Conservation (phyloP, 306 rosid species). For the Cucurbita ficifolia region DNA sequence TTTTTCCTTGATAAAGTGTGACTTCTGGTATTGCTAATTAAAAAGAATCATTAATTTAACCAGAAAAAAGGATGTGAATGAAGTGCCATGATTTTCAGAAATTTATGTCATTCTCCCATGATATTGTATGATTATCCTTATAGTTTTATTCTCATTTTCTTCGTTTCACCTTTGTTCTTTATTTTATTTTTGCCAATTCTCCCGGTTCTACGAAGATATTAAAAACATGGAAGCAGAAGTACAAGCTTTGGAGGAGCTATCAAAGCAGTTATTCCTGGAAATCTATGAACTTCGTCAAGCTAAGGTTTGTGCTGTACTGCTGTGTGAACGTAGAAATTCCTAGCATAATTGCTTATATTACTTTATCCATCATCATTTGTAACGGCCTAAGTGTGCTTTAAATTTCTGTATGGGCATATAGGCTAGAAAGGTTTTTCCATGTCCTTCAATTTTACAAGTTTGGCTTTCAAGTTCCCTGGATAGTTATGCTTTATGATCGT, state of each 20-base stretch:
- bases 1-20: not conserved
- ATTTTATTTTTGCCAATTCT: not conserved
- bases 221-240: constrained; percentile 89
- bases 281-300: constrained; percentile 95
- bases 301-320: constrained; percentile 32
- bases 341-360: not conserved
- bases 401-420: not conserved
- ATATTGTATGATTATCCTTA: not conserved
- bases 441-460: not conserved
- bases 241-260: constrained; percentile 82
- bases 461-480: not conserved
- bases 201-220: constrained; percentile 34
- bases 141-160: not conserved
- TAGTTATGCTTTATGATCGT: not conserved
- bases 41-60: not conserved
- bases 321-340: not conserved
- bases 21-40: not conserved
- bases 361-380: not conserved
- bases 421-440: not conserved
- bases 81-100: not conserved
- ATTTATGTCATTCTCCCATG: not conserved
- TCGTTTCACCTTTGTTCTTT: not conserved
- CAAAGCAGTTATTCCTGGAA: constrained; percentile 90
- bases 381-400: not conserved
- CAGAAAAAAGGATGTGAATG: not conserved